These are phyloP conservation scores for Phytophthora lateralis DNA, from an alignment of 352 stramenopile species.

Conservation along the genomic window DNA sequence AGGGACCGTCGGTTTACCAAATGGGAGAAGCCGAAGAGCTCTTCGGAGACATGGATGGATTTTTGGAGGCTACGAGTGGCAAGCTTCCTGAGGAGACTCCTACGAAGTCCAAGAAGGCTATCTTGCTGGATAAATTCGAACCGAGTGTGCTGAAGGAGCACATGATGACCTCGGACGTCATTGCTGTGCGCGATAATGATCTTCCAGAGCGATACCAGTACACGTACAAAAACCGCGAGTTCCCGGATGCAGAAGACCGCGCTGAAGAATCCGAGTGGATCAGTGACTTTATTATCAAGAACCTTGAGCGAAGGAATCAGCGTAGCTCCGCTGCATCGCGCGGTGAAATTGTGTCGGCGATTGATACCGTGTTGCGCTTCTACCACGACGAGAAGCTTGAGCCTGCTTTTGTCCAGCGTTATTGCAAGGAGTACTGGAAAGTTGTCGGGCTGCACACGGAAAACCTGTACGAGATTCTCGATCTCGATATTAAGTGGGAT, in stretches of 20 bases:
- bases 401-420: constrained; percentile 88
- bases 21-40: constrained; percentile 91
- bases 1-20: constrained; percentile 89
- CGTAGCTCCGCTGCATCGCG: constrained; percentile 58
- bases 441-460: constrained; percentile 78
- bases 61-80: constrained; percentile 81
- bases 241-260: constrained; percentile 84
- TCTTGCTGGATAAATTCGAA: constrained; percentile 89
- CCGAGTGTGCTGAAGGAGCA: constrained; percentile 87
- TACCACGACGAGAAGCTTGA: constrained; percentile 91
- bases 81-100: constrained; percentile 34
- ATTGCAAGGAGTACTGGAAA: constrained; percentile 93
- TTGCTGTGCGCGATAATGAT: constrained; percentile 82
- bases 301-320: constrained; percentile 63
- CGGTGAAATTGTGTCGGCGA: constrained; percentile 87
- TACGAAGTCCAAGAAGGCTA: constrained; percentile 80
- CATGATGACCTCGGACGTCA: constrained; percentile 89
- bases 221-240: constrained; percentile 70
- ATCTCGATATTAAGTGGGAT: constrained; percentile 89
- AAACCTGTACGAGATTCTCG: constrained; percentile 86
- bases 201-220: constrained; percentile 82
- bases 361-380: constrained; percentile 88
- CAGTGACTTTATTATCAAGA: constrained; percentile 86
- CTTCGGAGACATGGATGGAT: constrained; percentile 90
- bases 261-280: constrained; percentile 91